Evolutionary conservation across 306 rosid genomes (phyloP).

Genomic region (Pachyrhizus erosus): DNA sequence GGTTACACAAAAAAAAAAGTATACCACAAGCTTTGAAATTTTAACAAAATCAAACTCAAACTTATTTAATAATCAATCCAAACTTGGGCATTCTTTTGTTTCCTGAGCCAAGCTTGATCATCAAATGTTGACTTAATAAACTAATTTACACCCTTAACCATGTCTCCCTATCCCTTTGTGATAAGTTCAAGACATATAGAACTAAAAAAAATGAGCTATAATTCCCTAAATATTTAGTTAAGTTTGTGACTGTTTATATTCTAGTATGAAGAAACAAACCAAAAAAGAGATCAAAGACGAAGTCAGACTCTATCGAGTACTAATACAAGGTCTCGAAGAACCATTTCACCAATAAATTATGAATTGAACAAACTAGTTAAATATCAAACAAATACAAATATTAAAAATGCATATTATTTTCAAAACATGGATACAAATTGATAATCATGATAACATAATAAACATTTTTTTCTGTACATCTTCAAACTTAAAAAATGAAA

Average conservation of each 20-base stretch:
- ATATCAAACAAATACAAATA: background rate
- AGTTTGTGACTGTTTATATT: background rate
- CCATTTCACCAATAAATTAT: background rate
- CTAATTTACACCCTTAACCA: too few relatives aligned
- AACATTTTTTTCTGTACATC: background rate
- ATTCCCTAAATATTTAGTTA: background rate
- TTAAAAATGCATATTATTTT: background rate
- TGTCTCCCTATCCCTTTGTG: background rate
- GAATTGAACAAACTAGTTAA: background rate
- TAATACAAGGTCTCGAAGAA: background rate
- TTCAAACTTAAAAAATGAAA: background rate
- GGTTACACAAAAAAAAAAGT: too few relatives aligned
- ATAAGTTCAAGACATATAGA: background rate
- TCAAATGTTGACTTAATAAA: background rate
- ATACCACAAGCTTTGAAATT: background rate
- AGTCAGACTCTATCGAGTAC: too few relatives aligned
- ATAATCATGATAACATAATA: conserved; percentile 18
- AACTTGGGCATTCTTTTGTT: background rate
- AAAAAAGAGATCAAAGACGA: background rate
- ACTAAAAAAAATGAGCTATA: background rate
- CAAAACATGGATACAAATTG: conserved; percentile 26
- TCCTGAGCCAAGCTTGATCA: background rate
- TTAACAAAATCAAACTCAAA: too few relatives aligned
- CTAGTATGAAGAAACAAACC: background rate
- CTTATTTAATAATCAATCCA: background rate